Evolutionary conservation across 306 rosid genomes (phyloP).

Genomic region (Pueraria montana): DNA sequence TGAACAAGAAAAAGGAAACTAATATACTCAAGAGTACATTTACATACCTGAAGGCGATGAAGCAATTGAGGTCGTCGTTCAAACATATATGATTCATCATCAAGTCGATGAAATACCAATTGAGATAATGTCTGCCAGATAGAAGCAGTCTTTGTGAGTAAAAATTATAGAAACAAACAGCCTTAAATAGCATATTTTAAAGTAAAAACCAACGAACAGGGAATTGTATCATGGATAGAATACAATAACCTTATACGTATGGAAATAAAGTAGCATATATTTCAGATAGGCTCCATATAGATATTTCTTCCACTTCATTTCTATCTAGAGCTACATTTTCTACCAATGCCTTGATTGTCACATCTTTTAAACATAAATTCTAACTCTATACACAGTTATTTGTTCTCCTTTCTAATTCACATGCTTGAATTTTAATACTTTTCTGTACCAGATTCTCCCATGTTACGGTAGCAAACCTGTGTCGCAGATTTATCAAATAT

Average conservation of each 20-base stretch:
- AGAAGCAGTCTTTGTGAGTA: conserved; percentile 25
- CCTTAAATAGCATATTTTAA: not conserved
- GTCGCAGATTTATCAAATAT: conserved; percentile 5
- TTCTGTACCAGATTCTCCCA: conserved; percentile 35
- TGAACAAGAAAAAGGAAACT: conserved; percentile 15
- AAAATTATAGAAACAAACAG: conserved; percentile 6
- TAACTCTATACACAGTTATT: conserved; percentile 4
- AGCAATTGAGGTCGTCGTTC: conserved; percentile 88
- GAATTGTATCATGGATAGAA: conserved; percentile 16
- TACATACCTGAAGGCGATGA: conserved; percentile 90
- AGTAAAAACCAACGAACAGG: conserved; percentile 4
- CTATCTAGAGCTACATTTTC: conserved; percentile 37
- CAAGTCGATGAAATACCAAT: conserved; percentile 90
- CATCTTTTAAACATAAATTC: conserved; percentile 27
- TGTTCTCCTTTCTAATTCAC: conserved; percentile 23
- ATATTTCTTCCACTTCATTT: conserved; percentile 29
- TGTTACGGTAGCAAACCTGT: conserved; percentile 18
- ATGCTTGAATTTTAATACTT: conserved; percentile 18
- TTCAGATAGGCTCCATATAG: conserved; percentile 14
- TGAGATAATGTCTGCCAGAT: conserved; percentile 85
- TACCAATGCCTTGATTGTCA: not conserved
- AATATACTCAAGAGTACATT: conserved; percentile 51
- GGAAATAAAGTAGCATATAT: conserved; percentile 15
- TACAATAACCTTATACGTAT: not conserved
- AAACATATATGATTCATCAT: conserved; percentile 92